A percentile compares a stretch with the other conserved stretches of the same genome.
These are phyloP conservation scores for Coemansia sp. DNA, from an alignment of 192 early-diverging fungal genomes.

Conservation along the genomic window DNA sequence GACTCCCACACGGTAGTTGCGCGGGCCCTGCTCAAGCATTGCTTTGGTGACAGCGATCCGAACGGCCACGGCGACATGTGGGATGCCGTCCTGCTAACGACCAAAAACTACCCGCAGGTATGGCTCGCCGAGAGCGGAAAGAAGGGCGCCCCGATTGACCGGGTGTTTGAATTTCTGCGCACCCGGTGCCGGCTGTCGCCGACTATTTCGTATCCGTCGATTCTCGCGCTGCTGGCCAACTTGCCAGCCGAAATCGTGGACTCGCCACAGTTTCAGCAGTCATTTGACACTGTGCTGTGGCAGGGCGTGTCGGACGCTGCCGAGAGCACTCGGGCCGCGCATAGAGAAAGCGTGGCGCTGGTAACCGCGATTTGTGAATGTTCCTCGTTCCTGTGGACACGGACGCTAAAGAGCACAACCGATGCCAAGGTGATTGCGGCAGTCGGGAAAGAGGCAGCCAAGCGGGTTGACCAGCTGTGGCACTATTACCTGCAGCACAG, in stretches of 20 bases:
- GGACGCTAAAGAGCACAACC: constrained; percentile 16
- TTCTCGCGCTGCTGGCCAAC: constrained; percentile 68
- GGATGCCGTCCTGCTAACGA: constrained; percentile 79
- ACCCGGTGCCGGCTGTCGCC: constrained; percentile 62
- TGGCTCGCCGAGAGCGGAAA: constrained; percentile 42
- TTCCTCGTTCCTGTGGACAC: constrained; percentile 43
- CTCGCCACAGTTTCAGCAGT: constrained; percentile 21
- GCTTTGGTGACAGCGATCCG: constrained; percentile 71
- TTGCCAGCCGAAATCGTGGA: constrained; percentile 50
- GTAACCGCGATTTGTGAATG: constrained; percentile 43
- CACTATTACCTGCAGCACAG: constrained; percentile 43
- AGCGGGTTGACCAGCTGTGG: constrained; percentile 44
- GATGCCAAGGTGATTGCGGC: not conserved
- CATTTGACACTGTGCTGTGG: constrained; percentile 37
- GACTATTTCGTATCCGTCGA: constrained; percentile 66
- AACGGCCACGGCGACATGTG: constrained; percentile 75
- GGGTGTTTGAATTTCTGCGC: constrained; percentile 68
- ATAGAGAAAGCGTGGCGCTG: constrained; percentile 30
- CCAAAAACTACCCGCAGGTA: constrained; percentile 62
- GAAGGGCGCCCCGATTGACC: constrained; percentile 52
- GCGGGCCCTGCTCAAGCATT: constrained; percentile 57
- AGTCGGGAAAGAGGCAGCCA: constrained; percentile 31
- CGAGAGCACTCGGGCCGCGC: not conserved
- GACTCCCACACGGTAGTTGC: constrained; percentile 49
- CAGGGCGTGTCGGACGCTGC: constrained; percentile 8